Evolutionary conservation across 306 rosid species (phyloP).

Genomic region (Prunus armeniaca): DNA sequence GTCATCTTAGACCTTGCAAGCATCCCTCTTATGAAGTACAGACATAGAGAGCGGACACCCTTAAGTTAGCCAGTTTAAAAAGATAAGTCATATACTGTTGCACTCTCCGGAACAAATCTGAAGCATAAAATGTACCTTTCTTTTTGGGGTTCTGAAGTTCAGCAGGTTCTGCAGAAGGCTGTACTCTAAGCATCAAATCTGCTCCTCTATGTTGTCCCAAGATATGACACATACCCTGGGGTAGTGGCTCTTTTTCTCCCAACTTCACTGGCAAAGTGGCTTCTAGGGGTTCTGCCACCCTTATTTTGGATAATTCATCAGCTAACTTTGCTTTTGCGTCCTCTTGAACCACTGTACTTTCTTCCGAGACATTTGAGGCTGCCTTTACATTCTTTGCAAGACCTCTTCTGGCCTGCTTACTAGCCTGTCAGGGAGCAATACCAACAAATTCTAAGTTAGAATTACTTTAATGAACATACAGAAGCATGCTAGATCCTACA

Average conservation of each 20-base stretch:
- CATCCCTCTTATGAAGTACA: background rate
- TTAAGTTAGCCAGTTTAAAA: slow-evolving; percentile 1
- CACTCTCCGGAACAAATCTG: slow-evolving; percentile 8
- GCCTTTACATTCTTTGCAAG: slow-evolving; percentile 29
- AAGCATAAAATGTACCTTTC: slow-evolving; percentile 49
- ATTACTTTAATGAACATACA: slow-evolving; percentile 1
- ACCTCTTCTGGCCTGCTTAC: slow-evolving; percentile 43
- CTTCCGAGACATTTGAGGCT: slow-evolving; percentile 31
- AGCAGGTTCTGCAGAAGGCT: slow-evolving; percentile 32
- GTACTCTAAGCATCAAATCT: slow-evolving; percentile 24
- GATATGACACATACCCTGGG: slow-evolving; percentile 19
- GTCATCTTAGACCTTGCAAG: background rate
- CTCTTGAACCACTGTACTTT: slow-evolving; percentile 41
- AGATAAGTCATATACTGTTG: slow-evolving; percentile 11
- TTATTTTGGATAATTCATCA: slow-evolving; percentile 65
- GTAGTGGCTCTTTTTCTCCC: slow-evolving; percentile 23
- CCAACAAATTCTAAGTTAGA: slow-evolving; percentile 23
- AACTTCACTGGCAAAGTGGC: slow-evolving; percentile 22
- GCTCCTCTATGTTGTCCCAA: slow-evolving; percentile 29
- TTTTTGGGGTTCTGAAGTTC: slow-evolving; percentile 30
- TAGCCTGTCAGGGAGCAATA: slow-evolving; percentile 27
- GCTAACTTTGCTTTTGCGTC: slow-evolving; percentile 59
- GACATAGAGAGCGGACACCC: background rate
- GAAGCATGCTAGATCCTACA: background rate
- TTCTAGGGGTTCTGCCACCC: slow-evolving; percentile 55